Percentiles rank a stretch among this genome's conserved stretches.
phyloP scores from a whole-genome alignment of 192 early-diverging fungal genomes.

The Rhizophlyctis rosea region DNA sequence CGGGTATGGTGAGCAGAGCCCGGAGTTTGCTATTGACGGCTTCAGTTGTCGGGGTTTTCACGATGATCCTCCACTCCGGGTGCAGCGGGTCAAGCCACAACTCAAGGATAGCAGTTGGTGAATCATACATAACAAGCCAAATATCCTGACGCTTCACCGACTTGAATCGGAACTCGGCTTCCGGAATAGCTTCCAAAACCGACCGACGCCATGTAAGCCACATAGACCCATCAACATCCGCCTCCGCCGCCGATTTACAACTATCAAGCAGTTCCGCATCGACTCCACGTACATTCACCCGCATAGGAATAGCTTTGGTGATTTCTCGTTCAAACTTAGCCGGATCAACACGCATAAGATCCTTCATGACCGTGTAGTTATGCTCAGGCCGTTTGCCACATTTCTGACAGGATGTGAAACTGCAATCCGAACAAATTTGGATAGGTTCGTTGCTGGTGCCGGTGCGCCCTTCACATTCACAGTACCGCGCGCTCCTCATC shows the following conservation, averaged over 20 bases:
- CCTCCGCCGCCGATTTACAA: background rate
- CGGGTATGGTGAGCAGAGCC: constrained; percentile 30
- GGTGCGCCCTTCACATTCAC: constrained; percentile 42
- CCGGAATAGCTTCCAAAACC: constrained; percentile 13
- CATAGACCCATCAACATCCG: background rate
- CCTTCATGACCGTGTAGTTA: constrained; percentile 16
- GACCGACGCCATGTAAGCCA: constrained; percentile 23
- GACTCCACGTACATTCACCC: constrained; percentile 28
- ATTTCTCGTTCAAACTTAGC: constrained; percentile 27
- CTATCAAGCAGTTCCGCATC: constrained; percentile 14
- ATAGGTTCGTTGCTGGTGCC: constrained; percentile 18
- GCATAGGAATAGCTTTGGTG: constrained; percentile 33
- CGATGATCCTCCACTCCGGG: constrained; percentile 31
- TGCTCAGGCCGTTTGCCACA: constrained; percentile 47
- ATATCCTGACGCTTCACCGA: constrained; percentile 33
- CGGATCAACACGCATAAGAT: constrained; percentile 10
- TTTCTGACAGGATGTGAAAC: constrained; percentile 30
- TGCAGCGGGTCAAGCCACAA: constrained; percentile 29
- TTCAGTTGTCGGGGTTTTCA: constrained; percentile 14
- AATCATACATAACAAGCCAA: constrained; percentile 33
- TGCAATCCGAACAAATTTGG: constrained; percentile 34
- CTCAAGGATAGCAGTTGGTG: constrained; percentile 25
- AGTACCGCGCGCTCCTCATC: constrained; percentile 20
- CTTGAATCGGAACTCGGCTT: constrained; percentile 34
- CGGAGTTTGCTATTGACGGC: constrained; percentile 19